Base-by-base conservation (phyloP, 1,284 basidiomycete species). In the Xerocomus nothofagi region DNA sequence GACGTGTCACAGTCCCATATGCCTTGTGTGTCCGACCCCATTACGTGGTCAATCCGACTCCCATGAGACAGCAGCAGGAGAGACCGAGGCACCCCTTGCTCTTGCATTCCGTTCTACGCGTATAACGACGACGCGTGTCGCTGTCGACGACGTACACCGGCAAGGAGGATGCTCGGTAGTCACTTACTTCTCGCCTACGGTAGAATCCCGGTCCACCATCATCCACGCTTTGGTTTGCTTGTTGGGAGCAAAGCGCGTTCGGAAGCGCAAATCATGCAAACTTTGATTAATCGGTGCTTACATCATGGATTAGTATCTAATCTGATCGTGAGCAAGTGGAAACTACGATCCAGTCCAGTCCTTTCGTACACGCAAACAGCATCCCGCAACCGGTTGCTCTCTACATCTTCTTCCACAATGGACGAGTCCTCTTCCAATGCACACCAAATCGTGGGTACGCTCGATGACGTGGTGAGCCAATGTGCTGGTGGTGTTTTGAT, bases 391-490 rank as follows among this genome's bases (percentile, higher is more conserved):
- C 46, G 32, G 20, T 37, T 30, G 9, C 48, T 52, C 24, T 47
- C 50, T 10, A 21, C 45, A 8, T 38, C 42, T 20, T 38, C 42
- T 14, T 21, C 29, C 37, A 32, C n/a, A 0, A 57, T 61, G 53
- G 34, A 47, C 24, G 27, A 33, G n/a, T 18, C 3, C 9, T 33
- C 55, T 36, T 47, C 40, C 12, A 10, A 21, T 23, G 26, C 20
- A 0, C 43, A 2, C 15, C 40, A 41, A 31, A 48, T 51, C 26
- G 38, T 41, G 6, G 40, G 48, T 4, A 53, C 55, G 17, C 47
- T 63, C 8, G 65, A 61, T 34, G 58, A 61, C 0, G 46, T 36
- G 39, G 61, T 63, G 45, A 63, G 61, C 30, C n/a, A 44, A 44
- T 10, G 20, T 26, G 15, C 30, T 11, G 18, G 23, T 30, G 21